These are phyloP conservation scores for Nicotiana sylvestris DNA, from an alignment of 257 asterid genomes.

Conservation along the genomic window DNA sequence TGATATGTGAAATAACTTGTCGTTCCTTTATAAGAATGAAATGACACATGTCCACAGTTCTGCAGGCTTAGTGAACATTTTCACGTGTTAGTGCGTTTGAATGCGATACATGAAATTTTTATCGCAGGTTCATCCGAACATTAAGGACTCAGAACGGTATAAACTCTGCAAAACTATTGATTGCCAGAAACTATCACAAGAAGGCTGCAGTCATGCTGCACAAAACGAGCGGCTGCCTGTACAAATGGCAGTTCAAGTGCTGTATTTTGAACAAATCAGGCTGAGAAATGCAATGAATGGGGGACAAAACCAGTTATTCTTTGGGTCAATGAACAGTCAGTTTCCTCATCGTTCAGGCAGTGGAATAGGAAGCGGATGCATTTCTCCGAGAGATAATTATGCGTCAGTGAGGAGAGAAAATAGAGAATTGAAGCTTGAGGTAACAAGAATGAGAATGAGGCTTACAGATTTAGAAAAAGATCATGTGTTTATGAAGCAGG, in stretches of 20 bases:
- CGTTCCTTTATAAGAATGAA: not conserved
- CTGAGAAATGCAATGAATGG: constrained; percentile 88
- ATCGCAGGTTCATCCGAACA: constrained; percentile 79
- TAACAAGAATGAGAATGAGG: constrained; percentile 92
- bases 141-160: constrained; percentile 77
- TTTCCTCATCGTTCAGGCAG: constrained; percentile 75
- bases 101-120: not conserved
- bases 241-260: constrained; percentile 92
- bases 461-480: constrained; percentile 88
- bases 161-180: constrained; percentile 86
- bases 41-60: not conserved
- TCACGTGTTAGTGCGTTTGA: not conserved
- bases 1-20: not conserved
- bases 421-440: constrained; percentile 87
- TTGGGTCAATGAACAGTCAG: constrained; percentile 49
- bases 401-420: constrained; percentile 92
- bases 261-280: constrained; percentile 86
- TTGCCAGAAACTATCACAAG: constrained; percentile 80
- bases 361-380: constrained; percentile 87
- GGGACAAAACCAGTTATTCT: constrained; percentile 59
- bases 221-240: constrained; percentile 89
- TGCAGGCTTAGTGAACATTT: not conserved
- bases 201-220: constrained; percentile 97
- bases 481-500: constrained; percentile 88
- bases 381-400: constrained; percentile 88